phyloP scores from a whole-genome alignment of 1,284 basidiomycete species.

The Chalciporus sp. region DNA sequence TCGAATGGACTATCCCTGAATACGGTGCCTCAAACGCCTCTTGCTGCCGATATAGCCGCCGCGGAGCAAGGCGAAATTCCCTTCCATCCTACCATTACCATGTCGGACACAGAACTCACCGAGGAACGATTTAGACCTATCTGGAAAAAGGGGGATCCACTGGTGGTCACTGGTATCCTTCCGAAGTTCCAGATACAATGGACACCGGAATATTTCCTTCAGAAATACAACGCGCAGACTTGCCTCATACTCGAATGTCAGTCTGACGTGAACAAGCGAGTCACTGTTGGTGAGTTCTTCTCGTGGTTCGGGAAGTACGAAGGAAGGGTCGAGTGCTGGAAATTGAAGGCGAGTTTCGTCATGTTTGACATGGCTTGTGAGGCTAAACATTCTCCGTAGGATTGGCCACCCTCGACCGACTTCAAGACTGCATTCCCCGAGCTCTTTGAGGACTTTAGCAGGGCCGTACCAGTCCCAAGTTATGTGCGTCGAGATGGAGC shows the following conservation, averaged over 20 bases:
- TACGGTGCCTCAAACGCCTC: slow-evolving; percentile 9
- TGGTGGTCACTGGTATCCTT: slow-evolving; percentile 72
- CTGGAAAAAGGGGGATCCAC: slow-evolving; percentile 74
- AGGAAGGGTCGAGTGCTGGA: slow-evolving; percentile 63
- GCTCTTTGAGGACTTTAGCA: slow-evolving; percentile 85
- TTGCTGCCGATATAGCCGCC: slow-evolving; percentile 19
- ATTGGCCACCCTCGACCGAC: slow-evolving; percentile 89
- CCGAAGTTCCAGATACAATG: slow-evolving; percentile 69
- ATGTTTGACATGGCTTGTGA: background rate
- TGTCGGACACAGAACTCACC: slow-evolving; percentile 55
- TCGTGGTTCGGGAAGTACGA: slow-evolving; percentile 72
- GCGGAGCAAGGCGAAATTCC: slow-evolving; percentile 37
- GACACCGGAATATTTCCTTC: slow-evolving; percentile 81
- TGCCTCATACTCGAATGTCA: slow-evolving; percentile 85
- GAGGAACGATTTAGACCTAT: slow-evolving; percentile 65
- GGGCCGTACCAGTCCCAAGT: slow-evolving; percentile 83
- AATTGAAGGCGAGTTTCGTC: slow-evolving; percentile 69
- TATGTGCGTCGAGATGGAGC: slow-evolving; percentile 89
- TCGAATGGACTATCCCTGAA: slow-evolving; percentile 9
- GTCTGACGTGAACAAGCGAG: slow-evolving; percentile 61
- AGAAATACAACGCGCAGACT: slow-evolving; percentile 64
- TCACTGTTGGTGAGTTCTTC: slow-evolving; percentile 82
- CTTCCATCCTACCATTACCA: slow-evolving; percentile 46
- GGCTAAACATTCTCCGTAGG: slow-evolving; percentile 47
- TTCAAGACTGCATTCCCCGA: slow-evolving; percentile 85